Evolutionary conservation across 768 basidiomycete genomes (phyloP).

Genomic region (Leccinellum luteum): DNA sequence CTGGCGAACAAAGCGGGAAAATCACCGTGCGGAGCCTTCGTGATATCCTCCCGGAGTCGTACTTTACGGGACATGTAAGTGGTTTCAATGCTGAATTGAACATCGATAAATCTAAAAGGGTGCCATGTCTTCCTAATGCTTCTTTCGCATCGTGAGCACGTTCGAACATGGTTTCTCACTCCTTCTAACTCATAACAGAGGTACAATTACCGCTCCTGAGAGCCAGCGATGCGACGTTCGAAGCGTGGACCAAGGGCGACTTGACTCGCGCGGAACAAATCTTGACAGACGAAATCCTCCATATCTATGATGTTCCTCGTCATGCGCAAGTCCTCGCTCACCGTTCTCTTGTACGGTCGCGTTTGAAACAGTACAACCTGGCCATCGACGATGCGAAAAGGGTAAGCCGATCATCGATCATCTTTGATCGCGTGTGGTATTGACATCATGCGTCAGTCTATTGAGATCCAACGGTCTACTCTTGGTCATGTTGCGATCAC

Average conservation of each 20-base stretch:
- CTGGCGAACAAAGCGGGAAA: not conserved
- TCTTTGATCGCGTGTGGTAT: too few species aligned
- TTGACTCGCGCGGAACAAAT: not conserved
- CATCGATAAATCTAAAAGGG: not conserved
- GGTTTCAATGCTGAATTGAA: too few species aligned
- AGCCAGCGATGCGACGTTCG: not conserved
- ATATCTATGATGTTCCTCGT: too few species aligned
- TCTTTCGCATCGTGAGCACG: not conserved
- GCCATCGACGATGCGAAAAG: conserved; percentile 6
- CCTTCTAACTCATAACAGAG: not conserved
- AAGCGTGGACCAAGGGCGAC: not conserved
- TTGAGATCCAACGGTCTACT: conserved; percentile 3
- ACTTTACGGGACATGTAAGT: not conserved
- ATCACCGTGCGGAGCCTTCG: not conserved
- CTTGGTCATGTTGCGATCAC: conserved; percentile 12
- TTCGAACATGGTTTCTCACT: not conserved
- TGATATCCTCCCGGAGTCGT: not conserved
- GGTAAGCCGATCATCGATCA: not conserved
- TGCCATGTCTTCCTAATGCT: not conserved
- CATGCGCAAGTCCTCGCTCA: conserved; percentile 1
- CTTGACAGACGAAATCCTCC: not conserved
- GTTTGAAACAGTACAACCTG: not conserved
- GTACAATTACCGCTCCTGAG: not conserved
- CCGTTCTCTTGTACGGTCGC: not conserved
- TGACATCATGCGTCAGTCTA: conserved; percentile 2